phyloP scores from a whole-genome alignment of 192 early-diverging fungal species.

The Entomortierella beljakovae region DNA sequence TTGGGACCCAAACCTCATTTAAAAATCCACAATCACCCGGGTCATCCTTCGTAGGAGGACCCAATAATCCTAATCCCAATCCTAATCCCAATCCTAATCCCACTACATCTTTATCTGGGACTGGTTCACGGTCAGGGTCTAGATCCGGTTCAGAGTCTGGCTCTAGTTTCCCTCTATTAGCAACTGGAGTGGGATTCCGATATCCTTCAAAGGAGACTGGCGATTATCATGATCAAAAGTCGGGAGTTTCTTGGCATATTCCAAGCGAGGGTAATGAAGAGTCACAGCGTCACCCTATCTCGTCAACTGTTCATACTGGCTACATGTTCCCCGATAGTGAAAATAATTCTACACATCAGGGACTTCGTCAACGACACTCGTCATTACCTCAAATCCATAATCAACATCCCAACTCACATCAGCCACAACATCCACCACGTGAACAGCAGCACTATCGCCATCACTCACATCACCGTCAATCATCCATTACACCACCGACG shows the following conservation, averaged over 20 bases:
- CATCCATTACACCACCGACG: background rate
- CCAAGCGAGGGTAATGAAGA: slow-evolving; percentile 4
- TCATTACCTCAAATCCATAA: slow-evolving; percentile 38
- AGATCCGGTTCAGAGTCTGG: slow-evolving; percentile 22
- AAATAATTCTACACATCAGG: background rate
- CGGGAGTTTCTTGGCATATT: background rate
- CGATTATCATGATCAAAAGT: slow-evolving; percentile 4
- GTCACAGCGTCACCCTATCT: background rate
- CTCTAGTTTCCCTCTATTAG: slow-evolving; percentile 1
- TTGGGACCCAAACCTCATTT: slow-evolving; percentile 2
- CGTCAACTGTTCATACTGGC: background rate
- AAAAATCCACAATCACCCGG: slow-evolving; percentile 14
- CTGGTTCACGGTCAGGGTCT: slow-evolving; percentile 23
- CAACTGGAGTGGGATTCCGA: slow-evolving; percentile 1
- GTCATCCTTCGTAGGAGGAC: background rate
- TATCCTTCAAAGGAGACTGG: background rate
- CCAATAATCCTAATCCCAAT: background rate
- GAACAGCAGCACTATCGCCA: slow-evolving; percentile 29
- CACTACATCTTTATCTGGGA: slow-evolving; percentile 4
- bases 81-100: no score
- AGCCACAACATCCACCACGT: slow-evolving; percentile 29
- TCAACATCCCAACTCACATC: slow-evolving; percentile 4
- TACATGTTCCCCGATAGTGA: background rate
- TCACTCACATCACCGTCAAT: background rate
- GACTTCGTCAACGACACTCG: slow-evolving; percentile 25